phyloP scores from a whole-genome alignment of 176 grass and related monocot genomes.

The Juncus inflexus region DNA sequence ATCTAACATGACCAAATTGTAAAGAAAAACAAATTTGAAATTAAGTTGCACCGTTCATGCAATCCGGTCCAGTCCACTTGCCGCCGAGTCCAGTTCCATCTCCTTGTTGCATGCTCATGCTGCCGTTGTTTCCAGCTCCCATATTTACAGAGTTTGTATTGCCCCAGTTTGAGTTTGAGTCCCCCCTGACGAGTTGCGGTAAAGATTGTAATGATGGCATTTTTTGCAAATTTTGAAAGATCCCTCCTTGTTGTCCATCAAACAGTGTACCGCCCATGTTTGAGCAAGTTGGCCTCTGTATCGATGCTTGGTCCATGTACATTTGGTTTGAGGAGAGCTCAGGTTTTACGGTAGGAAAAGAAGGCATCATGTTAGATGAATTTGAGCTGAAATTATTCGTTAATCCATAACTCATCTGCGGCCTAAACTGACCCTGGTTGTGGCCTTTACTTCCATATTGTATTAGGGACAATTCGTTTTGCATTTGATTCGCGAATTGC shows the following conservation, averaged over 20 bases:
- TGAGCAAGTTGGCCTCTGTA: too few species aligned
- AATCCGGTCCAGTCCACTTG: slow-evolving; percentile 20
- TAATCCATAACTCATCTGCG: slow-evolving; percentile 17
- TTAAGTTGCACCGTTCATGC: slow-evolving; percentile 12
- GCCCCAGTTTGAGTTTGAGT: slow-evolving; percentile 18
- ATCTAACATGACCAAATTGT: too few species aligned
- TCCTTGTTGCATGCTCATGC: slow-evolving; percentile 12
- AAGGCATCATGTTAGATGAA: slow-evolving; percentile 4
- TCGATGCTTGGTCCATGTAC: slow-evolving; percentile 14
- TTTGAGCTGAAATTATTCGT: slow-evolving; percentile 17
- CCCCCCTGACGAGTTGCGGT: slow-evolving; percentile 19
- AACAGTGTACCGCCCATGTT: background rate
- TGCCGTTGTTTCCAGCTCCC: slow-evolving; percentile 8
- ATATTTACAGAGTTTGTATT: slow-evolving; percentile 1
- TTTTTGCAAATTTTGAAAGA: slow-evolving; percentile 24
- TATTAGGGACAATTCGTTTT: slow-evolving; percentile 18
- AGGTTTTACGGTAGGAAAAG: slow-evolving; percentile 21
- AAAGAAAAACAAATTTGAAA: too few species aligned
- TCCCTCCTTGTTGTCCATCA: slow-evolving; percentile 6
- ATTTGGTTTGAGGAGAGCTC: slow-evolving; percentile 22
- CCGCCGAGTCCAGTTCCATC: background rate
- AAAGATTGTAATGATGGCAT: slow-evolving; percentile 17
- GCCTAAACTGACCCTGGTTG: slow-evolving; percentile 10
- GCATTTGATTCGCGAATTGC: slow-evolving; percentile 19
- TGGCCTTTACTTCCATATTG: slow-evolving; percentile 9